Evolutionary conservation across 2,329 filamentous ascomycete species (phyloP), one percentile per base, ranked within the genome.

Genomic region (Aspergillus sp.): DNA sequence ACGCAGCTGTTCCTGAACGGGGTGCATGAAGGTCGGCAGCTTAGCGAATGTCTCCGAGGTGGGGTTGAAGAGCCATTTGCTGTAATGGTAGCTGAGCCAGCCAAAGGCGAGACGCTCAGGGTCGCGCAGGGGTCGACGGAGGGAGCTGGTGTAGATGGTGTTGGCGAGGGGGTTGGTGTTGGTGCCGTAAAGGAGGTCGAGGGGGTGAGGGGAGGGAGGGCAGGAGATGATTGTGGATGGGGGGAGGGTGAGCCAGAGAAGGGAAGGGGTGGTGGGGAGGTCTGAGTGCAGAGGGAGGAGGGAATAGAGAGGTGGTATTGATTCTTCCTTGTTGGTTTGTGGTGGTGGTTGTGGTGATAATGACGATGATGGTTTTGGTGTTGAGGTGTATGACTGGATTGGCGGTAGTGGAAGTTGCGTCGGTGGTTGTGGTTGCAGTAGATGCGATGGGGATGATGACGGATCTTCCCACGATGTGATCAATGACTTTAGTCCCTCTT

Each of bases 111-210:
- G 53, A 21, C 64, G 54, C 55, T 72, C 70, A 8, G 68, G 66
- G 38, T 69, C 70, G 1, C 70, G 68, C 7, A 71, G 21, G 5
- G 70, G 67, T 2, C 70, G 66, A 19, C 59, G 50, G 25, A 65
- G 63, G 8, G 68, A 47, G 11, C 50, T 21, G 3, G 19, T 58
- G 54, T 70, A 65, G 21, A 72, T 70, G 51, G 62, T 57, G n/a
- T 71, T 56, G 44, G 70, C 70, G 8, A 72, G 60, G 13, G 52
- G 41, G 39, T 72, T 72, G 42, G 63, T 63, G 17, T 65, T 66
- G 21, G 66, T 68, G 15, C 70, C 70, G 21, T 72, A 70, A 1
- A 72, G 51, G 5, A 72, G 51, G 13, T 71, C 70, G 2, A 72
- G 63, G 0, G 70, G 70, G 25, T 57, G 38, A 2, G 65, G 64